phyloP scores from a whole-genome alignment of 2,329 filamentous ascomycete genomes.

The Aureobasidium sp. region DNA sequence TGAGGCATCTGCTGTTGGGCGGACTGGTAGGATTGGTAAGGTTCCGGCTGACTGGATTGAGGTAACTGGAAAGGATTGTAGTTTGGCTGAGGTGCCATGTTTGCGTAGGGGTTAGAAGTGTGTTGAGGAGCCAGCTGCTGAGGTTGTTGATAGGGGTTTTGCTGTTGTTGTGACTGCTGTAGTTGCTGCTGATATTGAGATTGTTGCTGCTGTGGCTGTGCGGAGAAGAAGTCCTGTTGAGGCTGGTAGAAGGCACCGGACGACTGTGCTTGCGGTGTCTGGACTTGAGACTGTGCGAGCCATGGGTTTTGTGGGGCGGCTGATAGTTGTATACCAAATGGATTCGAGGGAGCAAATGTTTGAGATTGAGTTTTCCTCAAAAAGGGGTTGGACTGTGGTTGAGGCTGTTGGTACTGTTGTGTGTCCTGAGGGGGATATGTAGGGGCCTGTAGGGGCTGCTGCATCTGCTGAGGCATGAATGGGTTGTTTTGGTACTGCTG shows the following conservation, averaged over 20 bases:
- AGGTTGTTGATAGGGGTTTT: slow-evolving; percentile 18
- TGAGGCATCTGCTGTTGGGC: slow-evolving; percentile 17
- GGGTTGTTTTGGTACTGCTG: slow-evolving; percentile 23
- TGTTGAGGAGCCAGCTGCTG: slow-evolving; percentile 22
- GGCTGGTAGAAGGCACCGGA: slow-evolving; percentile 22
- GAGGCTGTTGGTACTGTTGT: slow-evolving; percentile 16
- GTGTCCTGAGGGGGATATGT: slow-evolving; percentile 16
- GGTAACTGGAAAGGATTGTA: slow-evolving; percentile 2
- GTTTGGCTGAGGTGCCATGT: slow-evolving; percentile 10
- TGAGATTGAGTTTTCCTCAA: slow-evolving; percentile 36
- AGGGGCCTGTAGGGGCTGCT: slow-evolving; percentile 17
- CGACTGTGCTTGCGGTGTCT: slow-evolving; percentile 21
- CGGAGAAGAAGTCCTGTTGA: slow-evolving; percentile 24
- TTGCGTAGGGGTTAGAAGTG: slow-evolving; percentile 17
- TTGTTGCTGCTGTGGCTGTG: slow-evolving; percentile 18
- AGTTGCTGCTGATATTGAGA: slow-evolving; percentile 17
- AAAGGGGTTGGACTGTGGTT: slow-evolving; percentile 33
- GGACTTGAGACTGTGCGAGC: slow-evolving; percentile 35
- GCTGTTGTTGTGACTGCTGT: slow-evolving; percentile 29
- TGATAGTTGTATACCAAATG: slow-evolving; percentile 16
- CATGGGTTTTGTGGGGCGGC: slow-evolving; percentile 20
- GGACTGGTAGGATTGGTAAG: slow-evolving; percentile 20
- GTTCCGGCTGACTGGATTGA: slow-evolving; percentile 3
- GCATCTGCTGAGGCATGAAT: slow-evolving; percentile 23
- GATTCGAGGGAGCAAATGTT: slow-evolving; percentile 29